These are phyloP conservation scores for Lactarius quietus DNA, from an alignment of 768 basidiomycete species.

Conservation along the genomic window DNA sequence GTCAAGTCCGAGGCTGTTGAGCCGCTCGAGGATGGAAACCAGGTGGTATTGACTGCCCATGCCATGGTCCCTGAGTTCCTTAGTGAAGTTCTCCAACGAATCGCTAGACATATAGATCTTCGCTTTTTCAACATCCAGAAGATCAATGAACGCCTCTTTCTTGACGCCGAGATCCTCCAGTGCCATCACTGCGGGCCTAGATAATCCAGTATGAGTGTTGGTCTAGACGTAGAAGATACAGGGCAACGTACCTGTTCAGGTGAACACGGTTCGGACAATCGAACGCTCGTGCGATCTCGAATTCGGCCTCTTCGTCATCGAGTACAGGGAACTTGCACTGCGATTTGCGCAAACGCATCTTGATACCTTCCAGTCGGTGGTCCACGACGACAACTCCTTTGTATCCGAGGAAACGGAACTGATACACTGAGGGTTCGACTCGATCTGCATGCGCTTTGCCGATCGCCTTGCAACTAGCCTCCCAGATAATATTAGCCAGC, in stretches of 20 bases:
- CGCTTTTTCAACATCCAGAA: constrained; percentile 59
- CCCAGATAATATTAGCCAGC: constrained; percentile 60
- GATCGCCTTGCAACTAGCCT: constrained; percentile 43
- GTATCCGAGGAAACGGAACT: too few species aligned
- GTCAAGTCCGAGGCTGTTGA: constrained; percentile 48
- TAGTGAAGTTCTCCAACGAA: too few species aligned
- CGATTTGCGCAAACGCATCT: too few species aligned
- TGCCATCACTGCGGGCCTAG: constrained; percentile 71
- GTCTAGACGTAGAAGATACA: background rate
- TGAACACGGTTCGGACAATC: constrained; percentile 57
- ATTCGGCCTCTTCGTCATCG: too few species aligned
- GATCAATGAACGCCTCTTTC: constrained; percentile 50
- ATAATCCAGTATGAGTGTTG: background rate
- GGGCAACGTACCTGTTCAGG: constrained; percentile 57
- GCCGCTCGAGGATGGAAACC: constrained; percentile 45
- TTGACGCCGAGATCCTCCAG: constrained; percentile 72
- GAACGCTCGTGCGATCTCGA: too few species aligned
- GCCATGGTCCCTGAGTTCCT: constrained; percentile 48
- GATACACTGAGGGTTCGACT: too few species aligned
- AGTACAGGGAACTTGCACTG: too few species aligned
- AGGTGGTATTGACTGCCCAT: constrained; percentile 49
- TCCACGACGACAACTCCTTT: too few species aligned
- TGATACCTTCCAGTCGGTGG: too few species aligned
- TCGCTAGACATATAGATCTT: constrained; percentile 58
- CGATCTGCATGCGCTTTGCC: constrained; percentile 42